These are phyloP conservation scores for Clathrus columnatus DNA, from an alignment of 768 basidiomycete genomes.

Conservation along the genomic window DNA sequence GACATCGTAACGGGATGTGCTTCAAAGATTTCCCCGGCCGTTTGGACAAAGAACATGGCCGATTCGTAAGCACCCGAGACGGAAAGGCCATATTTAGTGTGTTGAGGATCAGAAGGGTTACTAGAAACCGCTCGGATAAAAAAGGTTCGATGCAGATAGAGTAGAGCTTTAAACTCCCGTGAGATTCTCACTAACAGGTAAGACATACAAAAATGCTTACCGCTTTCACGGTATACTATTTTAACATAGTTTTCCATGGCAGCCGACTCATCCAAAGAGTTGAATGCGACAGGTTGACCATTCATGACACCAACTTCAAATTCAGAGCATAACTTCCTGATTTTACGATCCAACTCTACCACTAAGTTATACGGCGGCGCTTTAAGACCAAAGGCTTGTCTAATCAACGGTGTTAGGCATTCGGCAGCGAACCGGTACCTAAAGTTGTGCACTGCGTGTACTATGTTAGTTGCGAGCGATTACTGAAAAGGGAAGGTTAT, in stretches of 20 bases:
- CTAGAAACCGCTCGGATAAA: constrained; percentile 64
- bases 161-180: too few species aligned
- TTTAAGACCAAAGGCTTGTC: constrained; percentile 6
- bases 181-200: too few species aligned
- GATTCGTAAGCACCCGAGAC: constrained; percentile 61
- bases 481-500: background rate
- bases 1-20: constrained; percentile 28
- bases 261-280: background rate
- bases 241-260: constrained; percentile 5
- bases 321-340: constrained; percentile 4
- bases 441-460: constrained; percentile 1
- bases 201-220: too few species aligned
- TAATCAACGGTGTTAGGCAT: constrained; percentile 1
- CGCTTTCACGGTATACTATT: constrained; percentile 4
- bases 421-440: constrained; percentile 7
- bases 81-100: constrained; percentile 59
- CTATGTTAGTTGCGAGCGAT: background rate
- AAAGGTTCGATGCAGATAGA: constrained; percentile 66
- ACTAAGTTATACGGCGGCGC: background rate
- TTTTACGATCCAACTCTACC: constrained; percentile 10
- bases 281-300: background rate
- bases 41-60: constrained; percentile 24
- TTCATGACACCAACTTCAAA: background rate
- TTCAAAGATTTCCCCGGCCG: background rate
- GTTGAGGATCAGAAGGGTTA: constrained; percentile 53